These are phyloP conservation scores for Aspergillus puulaauensis DNA, from an alignment of 2,329 filamentous ascomycete species.

Conservation along the genomic window DNA sequence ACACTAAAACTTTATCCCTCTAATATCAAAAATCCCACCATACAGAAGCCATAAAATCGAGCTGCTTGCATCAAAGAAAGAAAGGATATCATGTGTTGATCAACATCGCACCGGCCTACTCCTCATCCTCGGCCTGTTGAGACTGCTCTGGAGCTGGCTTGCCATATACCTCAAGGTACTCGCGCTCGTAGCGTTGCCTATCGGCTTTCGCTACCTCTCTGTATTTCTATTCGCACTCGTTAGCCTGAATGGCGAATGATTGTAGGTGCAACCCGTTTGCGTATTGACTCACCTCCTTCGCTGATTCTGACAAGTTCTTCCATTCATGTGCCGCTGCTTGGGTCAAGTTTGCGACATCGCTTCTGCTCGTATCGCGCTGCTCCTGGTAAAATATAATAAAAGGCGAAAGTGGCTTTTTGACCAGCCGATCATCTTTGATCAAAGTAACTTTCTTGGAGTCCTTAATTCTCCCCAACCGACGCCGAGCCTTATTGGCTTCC, in stretches of 20 bases:
- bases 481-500: constrained; percentile 59
- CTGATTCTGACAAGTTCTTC: constrained; percentile 27
- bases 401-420: constrained; percentile 43
- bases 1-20: background rate
- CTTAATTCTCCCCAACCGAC: constrained; percentile 26
- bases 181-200: constrained; percentile 32
- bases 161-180: constrained; percentile 39
- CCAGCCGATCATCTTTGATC: constrained; percentile 56
- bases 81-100: background rate
- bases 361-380: constrained; percentile 52
- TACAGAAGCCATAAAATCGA: background rate
- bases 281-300: constrained; percentile 37
- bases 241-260: constrained; percentile 3
- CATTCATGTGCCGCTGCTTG: constrained; percentile 23
- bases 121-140: background rate
- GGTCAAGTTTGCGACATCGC: constrained; percentile 39
- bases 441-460: constrained; percentile 13
- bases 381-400: constrained; percentile 49
- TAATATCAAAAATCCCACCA: background rate
- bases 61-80: background rate
- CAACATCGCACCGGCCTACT: constrained; percentile 2
- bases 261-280: background rate
- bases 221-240: constrained; percentile 29
- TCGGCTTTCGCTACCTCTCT: constrained; percentile 26
- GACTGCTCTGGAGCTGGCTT: constrained; percentile 17